Evolutionary conservation across 495 filamentous ascomycete species (phyloP).

Genomic region (Podospora sp.): DNA sequence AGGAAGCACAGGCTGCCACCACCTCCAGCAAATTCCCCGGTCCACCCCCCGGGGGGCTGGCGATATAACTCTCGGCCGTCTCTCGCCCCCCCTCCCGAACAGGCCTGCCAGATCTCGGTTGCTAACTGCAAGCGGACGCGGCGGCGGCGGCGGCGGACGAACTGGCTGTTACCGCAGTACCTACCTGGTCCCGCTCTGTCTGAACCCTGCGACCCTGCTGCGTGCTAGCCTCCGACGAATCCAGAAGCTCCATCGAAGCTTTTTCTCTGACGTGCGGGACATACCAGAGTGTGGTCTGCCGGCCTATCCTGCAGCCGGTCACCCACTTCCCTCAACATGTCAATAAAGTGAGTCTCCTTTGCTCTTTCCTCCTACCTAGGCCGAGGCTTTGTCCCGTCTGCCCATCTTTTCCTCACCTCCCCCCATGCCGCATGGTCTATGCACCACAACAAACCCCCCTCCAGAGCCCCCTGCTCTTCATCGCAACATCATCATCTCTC

Average conservation of each 20-base stretch:
- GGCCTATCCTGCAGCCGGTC: constrained; percentile 45
- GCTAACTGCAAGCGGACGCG: constrained; percentile 25
- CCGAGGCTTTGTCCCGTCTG: constrained; percentile 26
- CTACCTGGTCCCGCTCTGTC: constrained; percentile 23
- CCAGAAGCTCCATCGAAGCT: constrained; percentile 37
- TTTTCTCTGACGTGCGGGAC: constrained; percentile 34
- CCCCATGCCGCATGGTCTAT: neutral
- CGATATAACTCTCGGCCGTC: constrained; percentile 3
- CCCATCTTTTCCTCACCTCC: constrained; percentile 17
- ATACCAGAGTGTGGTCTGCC: constrained; percentile 29
- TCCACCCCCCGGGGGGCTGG: constrained; percentile 23
- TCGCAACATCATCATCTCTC: constrained; percentile 9
- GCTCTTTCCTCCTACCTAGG: constrained; percentile 27
- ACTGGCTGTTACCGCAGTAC: constrained; percentile 22
- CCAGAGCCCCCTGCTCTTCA: constrained; percentile 16
- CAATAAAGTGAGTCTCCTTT: constrained; percentile 64
- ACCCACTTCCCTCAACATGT: constrained; percentile 58
- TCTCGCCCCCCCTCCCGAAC: neutral
- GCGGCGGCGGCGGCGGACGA: constrained; percentile 27
- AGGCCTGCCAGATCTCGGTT: constrained; percentile 35
- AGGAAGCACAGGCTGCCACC: constrained; percentile 25
- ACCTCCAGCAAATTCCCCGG: constrained; percentile 24
- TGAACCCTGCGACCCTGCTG: constrained; percentile 31
- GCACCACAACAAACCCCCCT: constrained; percentile 27
- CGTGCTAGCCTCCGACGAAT: constrained; percentile 37